Conservation (phyloP, 2,329 filamentous ascomycete species). For the Graphilbum ipis-grandicollis region DNA sequence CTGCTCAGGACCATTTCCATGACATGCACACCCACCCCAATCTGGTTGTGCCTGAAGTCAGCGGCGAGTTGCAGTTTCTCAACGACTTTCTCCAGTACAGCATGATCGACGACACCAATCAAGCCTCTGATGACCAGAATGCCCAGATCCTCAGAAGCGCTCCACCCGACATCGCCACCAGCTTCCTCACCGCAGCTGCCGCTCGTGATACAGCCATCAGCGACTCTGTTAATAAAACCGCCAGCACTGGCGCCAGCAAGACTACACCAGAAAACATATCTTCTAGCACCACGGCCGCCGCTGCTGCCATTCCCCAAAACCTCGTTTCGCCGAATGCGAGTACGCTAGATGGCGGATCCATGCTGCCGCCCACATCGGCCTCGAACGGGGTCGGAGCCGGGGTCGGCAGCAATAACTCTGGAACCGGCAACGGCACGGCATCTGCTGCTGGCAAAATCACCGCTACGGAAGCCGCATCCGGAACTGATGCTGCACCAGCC, state of each 20-base stretch:
- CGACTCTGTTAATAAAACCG: conserved; percentile 17
- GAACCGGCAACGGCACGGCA: background rate
- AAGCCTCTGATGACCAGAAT: conserved; percentile 49
- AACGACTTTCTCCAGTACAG: conserved; percentile 93
- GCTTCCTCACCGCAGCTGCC: conserved; percentile 25
- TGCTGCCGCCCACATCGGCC: conserved; percentile 33
- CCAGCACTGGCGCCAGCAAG: background rate
- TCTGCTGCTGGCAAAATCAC: background rate
- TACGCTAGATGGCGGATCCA: conserved; percentile 28
- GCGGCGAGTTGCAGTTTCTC: conserved; percentile 89
- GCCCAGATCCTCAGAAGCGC: conserved; percentile 22
- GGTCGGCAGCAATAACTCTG: background rate
- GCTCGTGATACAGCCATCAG: conserved; percentile 21
- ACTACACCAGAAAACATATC: background rate
- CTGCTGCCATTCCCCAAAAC: too few relatives aligned
- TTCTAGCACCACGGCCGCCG: too few relatives aligned
- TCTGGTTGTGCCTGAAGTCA: conserved; percentile 84
- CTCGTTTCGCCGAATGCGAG: too few relatives aligned
- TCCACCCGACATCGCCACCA: conserved; percentile 29
- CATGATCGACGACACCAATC: conserved; percentile 65
- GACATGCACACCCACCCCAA: conserved; percentile 91
- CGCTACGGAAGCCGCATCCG: background rate
- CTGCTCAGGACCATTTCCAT: conserved; percentile 67
- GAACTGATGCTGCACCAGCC: conserved; percentile 20
- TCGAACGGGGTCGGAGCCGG: background rate